Percentiles rank a stretch among this genome's conserved stretches.
Conservation (phyloP, 768 basidiomycete genomes). For the Vararia minispora region DNA sequence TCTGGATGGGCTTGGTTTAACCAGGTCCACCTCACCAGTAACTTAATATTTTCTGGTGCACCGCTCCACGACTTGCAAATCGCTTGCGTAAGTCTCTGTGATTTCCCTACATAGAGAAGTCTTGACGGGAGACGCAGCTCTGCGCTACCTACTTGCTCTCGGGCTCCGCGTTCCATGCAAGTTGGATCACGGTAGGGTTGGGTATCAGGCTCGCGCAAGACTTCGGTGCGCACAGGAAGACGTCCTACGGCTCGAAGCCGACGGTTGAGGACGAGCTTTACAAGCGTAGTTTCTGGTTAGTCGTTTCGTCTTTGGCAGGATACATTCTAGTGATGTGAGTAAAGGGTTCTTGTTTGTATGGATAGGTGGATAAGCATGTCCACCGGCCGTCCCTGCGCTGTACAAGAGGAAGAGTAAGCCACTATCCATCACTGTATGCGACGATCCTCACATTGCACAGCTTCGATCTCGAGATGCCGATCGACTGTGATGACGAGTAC, state of each 20-base stretch:
- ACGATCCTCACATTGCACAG: background rate
- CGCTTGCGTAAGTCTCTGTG: constrained; percentile 37
- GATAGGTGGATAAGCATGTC: constrained; percentile 36
- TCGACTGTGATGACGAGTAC: constrained; percentile 33
- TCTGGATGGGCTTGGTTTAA: constrained; percentile 37
- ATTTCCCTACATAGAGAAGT: constrained; percentile 19
- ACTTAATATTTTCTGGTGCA: constrained; percentile 43
- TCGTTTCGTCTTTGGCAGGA: constrained; percentile 28
- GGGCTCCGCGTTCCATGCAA: constrained; percentile 37
- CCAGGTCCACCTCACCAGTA: constrained; percentile 52
- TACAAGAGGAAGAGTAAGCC: constrained; percentile 68
- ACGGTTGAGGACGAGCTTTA: constrained; percentile 59
- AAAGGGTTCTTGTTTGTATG: constrained; percentile 39
- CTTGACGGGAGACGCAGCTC: constrained; percentile 33
- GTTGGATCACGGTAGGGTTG: constrained; percentile 48
- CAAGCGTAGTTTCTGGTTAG: constrained; percentile 59
- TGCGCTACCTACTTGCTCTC: constrained; percentile 25
- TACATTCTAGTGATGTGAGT: constrained; percentile 18
- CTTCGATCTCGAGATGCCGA: constrained; percentile 28
- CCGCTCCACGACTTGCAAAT: constrained; percentile 63
- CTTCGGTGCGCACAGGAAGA: constrained; percentile 57
- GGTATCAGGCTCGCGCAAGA: constrained; percentile 66
- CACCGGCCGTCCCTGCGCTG: constrained; percentile 58
- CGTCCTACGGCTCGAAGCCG: constrained; percentile 26
- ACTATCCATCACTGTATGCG: background rate